These are phyloP conservation scores for Arthrobotrys iridis DNA, from an alignment of 2,329 filamentous ascomycete genomes.

Conservation along the genomic window DNA sequence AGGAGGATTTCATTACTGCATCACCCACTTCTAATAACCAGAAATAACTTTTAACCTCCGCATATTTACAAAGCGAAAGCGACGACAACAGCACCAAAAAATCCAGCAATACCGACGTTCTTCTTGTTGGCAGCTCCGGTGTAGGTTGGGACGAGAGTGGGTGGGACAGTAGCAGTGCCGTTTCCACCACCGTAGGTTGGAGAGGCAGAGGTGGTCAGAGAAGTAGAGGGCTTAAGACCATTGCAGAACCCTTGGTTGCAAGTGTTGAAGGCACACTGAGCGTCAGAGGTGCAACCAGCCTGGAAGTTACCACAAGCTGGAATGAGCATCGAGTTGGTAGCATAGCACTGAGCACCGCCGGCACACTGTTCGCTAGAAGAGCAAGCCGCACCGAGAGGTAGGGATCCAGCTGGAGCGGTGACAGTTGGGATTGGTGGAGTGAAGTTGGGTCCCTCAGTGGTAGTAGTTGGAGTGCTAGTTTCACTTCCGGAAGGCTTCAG, in stretches of 20 bases:
- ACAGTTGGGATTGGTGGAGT: constrained; percentile 5
- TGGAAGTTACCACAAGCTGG: constrained; percentile 29
- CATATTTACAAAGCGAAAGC: constrained; percentile 39
- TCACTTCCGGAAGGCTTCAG: background rate
- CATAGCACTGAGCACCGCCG: constrained; percentile 15
- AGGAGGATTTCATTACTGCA: constrained; percentile 6
- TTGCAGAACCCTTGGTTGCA: constrained; percentile 39
- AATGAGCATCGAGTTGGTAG: constrained; percentile 9
- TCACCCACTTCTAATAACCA: background rate
- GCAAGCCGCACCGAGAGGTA: constrained; percentile 10
- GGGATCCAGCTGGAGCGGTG: constrained; percentile 7
- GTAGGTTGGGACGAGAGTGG: background rate
- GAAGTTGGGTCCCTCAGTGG: background rate
- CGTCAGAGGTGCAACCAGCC: constrained; percentile 11
- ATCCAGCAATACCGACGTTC: constrained; percentile 23
- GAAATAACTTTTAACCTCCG: background rate
- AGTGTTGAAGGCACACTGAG: constrained; percentile 17
- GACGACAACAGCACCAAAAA: constrained; percentile 26
- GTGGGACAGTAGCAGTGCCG: background rate
- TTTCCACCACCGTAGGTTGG: constrained; percentile 15
- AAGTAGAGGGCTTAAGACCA: constrained; percentile 12
- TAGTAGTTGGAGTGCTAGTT: background rate
- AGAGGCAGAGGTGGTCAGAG: background rate
- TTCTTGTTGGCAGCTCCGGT: constrained; percentile 39
- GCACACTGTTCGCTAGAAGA: constrained; percentile 19